Evolutionary conservation across 352 stramenopile species (phyloP), one percentile per base, ranked within the genome.

Genomic region (Achlya hypogyna): DNA sequence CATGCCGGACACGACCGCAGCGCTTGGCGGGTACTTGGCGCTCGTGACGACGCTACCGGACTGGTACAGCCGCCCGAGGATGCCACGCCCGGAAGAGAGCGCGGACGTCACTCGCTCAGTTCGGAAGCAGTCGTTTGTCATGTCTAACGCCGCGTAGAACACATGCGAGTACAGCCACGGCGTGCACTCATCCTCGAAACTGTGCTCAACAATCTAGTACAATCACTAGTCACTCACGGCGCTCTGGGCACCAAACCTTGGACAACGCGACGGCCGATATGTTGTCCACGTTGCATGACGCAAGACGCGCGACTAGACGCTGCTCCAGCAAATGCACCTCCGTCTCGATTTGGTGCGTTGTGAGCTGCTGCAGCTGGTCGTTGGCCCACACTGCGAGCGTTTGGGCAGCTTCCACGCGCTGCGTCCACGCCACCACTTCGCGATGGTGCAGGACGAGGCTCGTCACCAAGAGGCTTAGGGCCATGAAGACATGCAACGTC

Each of bases 261-360:
- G 38, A 10, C 38, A 45, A 18, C 38, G 6, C 38, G 38, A 18
- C 6, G 38, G 38, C 6, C 38, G 38, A 45, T 10, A 45, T 45
- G 12, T 45, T 45, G 38, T 45, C 38, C 12, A 45, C 38, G 38
- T 10, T 18, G 38, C 38, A 45, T 10, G 38, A n/a, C 38, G 38
- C 38, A 9, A 45, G 38, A 10, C 12, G 12, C 38, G 38, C 38
- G 12, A 45, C 38, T 10, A 56, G 25, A 20, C 49, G 31, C 25
- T 56, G 49, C 31, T 56, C 49, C 49, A 56, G 49, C 49, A 56
- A 56, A 16, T 9, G 49, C 10, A 56, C 25, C 25, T 56, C 49
- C 31, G 49, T 56, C 31, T 56, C 49, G 8, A 56, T 10, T 10
- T 56, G 49, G 49, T 35, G 49, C 25, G 49, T 56, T 16, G 49